Conservation (phyloP, 2,329 filamentous ascomycete species). For the Delphinella strobiligena region DNA sequence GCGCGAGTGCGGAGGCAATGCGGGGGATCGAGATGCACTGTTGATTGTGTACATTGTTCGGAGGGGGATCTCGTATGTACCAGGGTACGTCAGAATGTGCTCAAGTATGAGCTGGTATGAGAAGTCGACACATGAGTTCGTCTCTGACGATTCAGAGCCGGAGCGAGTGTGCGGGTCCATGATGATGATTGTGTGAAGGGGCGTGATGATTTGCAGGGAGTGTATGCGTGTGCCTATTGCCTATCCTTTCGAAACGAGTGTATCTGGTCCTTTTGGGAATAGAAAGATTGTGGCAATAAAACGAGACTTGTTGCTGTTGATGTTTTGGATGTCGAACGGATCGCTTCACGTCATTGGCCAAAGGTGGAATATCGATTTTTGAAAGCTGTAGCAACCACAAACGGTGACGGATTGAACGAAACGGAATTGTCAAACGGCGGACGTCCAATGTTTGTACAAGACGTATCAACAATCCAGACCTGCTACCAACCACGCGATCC, state of each 20-base stretch:
- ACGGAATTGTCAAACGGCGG: neutral
- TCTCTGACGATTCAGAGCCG: conserved; percentile 18
- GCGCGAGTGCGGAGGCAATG: conserved; percentile 16
- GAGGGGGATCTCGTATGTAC: conserved; percentile 53
- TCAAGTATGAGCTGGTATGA: conserved; percentile 38
- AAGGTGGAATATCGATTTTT: neutral
- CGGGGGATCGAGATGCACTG: conserved; percentile 39
- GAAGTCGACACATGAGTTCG: conserved; percentile 21
- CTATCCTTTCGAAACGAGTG: too few relatives aligned
- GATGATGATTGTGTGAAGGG: neutral
- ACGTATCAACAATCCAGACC: neutral
- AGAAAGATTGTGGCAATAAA: neutral
- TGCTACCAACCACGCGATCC: neutral
- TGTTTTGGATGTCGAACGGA: neutral
- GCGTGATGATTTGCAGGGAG: neutral
- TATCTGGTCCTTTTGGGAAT: too few relatives aligned
- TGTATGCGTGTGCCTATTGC: too few relatives aligned
- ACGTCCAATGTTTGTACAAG: neutral
- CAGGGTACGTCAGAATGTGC: conserved; percentile 48
- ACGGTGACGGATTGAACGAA: neutral
- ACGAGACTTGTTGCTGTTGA: neutral
- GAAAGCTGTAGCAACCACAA: neutral
- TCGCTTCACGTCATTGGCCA: neutral
- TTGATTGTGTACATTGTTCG: conserved; percentile 59
- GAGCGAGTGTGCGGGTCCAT: conserved; percentile 14